phyloP scores from a whole-genome alignment of 352 stramenopile genomes.

The Phytophthora palmivora region DNA sequence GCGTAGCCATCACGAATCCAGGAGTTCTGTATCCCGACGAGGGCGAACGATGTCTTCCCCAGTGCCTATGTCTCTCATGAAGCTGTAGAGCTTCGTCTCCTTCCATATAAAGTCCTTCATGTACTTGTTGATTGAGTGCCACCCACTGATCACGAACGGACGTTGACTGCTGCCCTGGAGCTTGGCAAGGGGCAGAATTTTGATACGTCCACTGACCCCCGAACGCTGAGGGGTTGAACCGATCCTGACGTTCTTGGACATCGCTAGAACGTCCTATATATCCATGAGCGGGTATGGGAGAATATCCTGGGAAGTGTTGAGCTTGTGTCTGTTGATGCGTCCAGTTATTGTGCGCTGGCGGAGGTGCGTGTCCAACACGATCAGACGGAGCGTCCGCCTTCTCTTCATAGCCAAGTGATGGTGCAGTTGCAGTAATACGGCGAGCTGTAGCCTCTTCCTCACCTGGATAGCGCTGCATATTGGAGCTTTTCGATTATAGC shows the following conservation, averaged over 20 bases:
- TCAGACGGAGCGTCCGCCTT: not conserved
- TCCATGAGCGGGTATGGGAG: conserved; percentile 2
- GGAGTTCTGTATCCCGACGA: conserved; percentile 1
- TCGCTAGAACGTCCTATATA: conserved; percentile 6
- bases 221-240: not conserved
- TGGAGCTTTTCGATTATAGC: no score
- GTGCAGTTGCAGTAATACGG: conserved; percentile 18
- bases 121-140: conserved; percentile 5
- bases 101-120: conserved; percentile 2
- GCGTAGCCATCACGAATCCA: conserved; percentile 38
- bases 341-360: not conserved
- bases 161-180: conserved; percentile 16
- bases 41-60: conserved; percentile 1
- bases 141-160: conserved; percentile 23
- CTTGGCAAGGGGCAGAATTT: conserved; percentile 1
- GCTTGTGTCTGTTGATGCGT: conserved; percentile 14
- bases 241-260: conserved; percentile 7
- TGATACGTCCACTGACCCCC: conserved; percentile 18
- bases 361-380: conserved; percentile 7
- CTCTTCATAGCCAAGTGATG: conserved; percentile 1
- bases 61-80: not conserved
- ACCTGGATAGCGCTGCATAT: conserved; percentile 28
- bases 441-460: conserved; percentile 6
- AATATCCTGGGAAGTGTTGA: conserved; percentile 11
- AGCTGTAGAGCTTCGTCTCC: conserved; percentile 3